Percentiles rank a stretch among this genome's conserved stretches.
Evolutionary conservation across 2,329 filamentous ascomycete genomes (phyloP).

Genomic region (Cladophialophora immunda): DNA sequence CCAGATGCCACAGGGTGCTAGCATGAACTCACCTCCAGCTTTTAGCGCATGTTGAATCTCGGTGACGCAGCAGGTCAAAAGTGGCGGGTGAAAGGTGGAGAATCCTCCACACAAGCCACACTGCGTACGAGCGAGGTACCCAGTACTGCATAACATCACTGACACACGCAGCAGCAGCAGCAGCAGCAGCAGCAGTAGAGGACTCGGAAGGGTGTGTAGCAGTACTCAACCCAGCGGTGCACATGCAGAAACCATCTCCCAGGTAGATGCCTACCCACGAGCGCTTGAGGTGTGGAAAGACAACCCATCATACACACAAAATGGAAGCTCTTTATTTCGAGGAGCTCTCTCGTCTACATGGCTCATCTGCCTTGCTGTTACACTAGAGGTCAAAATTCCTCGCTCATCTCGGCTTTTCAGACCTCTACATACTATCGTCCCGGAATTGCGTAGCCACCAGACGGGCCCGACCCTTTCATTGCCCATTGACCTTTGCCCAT

Average conservation of each 20-base stretch:
- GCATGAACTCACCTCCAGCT: background rate
- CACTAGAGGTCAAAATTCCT: conserved; percentile 23
- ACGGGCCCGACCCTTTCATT: conserved; percentile 17
- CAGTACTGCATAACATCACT: too few relatives aligned
- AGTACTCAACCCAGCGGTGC: background rate
- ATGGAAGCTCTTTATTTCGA: conserved; percentile 20
- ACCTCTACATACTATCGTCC: conserved; percentile 29
- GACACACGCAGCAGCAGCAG: too few relatives aligned
- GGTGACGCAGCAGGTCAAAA: conserved; percentile 18
- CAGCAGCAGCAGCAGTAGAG: too few relatives aligned
- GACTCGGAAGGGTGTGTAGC: too few relatives aligned
- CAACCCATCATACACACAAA: conserved; percentile 1
- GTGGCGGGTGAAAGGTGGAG: conserved; percentile 13
- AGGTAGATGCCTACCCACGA: too few relatives aligned
- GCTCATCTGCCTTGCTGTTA: conserved; percentile 27
- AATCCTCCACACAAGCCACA: conserved; percentile 3
- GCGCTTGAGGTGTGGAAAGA: too few relatives aligned
- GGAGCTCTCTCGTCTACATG: conserved; percentile 26
- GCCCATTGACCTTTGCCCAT: background rate
- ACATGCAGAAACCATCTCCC: too few relatives aligned
- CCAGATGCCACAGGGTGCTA: too few relatives aligned
- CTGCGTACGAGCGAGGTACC: background rate
- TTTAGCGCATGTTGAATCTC: background rate
- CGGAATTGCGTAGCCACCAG: conserved; percentile 24
- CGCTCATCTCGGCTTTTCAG: conserved; percentile 27